phyloP scores from a whole-genome alignment of 2,329 filamentous ascomycete species.

The Nothophaeocryptopus gaeumannii region DNA sequence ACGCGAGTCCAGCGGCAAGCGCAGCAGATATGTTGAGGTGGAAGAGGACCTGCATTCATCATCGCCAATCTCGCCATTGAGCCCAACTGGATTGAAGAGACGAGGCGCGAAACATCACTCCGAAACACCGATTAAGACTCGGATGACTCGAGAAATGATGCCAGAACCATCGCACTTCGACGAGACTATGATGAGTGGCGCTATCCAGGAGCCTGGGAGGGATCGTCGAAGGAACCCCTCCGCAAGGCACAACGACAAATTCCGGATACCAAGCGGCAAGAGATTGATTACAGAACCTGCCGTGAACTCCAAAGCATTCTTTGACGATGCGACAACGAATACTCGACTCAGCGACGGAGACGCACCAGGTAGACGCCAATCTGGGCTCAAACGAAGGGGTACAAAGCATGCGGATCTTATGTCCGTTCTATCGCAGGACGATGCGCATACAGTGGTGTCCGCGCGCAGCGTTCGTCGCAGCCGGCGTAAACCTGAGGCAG shows the following conservation, averaged over 20 bases:
- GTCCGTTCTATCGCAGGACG: slow-evolving; percentile 73
- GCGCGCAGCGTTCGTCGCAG: slow-evolving; percentile 74
- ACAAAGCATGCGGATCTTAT: slow-evolving; percentile 90
- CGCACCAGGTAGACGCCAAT: slow-evolving; percentile 27
- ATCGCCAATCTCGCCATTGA: slow-evolving; percentile 13
- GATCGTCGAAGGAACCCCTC: slow-evolving; percentile 14
- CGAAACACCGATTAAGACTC: slow-evolving; percentile 42
- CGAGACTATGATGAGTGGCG: slow-evolving; percentile 22
- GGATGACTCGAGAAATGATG: slow-evolving; percentile 17
- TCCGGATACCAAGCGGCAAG: slow-evolving; percentile 47
- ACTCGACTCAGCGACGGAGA: slow-evolving; percentile 32
- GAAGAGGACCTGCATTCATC: not conserved
- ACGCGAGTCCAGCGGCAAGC: slow-evolving; percentile 14
- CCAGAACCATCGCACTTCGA: slow-evolving; percentile 5
- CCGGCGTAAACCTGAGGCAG: slow-evolving; percentile 61
- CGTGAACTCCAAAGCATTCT: slow-evolving; percentile 46
- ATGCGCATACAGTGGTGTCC: slow-evolving; percentile 69
- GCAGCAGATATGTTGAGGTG: not conserved
- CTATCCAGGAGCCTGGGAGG: slow-evolving; percentile 8
- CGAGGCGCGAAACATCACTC: slow-evolving; percentile 36
- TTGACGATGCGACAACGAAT: slow-evolving; percentile 30
- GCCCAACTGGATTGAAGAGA: slow-evolving; percentile 35
- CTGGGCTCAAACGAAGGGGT: slow-evolving; percentile 62
- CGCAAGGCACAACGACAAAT: slow-evolving; percentile 10
- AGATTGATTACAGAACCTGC: slow-evolving; percentile 60